phyloP scores from a whole-genome alignment of 2,329 filamentous ascomycete genomes.

The Colletotrichum sp. region DNA sequence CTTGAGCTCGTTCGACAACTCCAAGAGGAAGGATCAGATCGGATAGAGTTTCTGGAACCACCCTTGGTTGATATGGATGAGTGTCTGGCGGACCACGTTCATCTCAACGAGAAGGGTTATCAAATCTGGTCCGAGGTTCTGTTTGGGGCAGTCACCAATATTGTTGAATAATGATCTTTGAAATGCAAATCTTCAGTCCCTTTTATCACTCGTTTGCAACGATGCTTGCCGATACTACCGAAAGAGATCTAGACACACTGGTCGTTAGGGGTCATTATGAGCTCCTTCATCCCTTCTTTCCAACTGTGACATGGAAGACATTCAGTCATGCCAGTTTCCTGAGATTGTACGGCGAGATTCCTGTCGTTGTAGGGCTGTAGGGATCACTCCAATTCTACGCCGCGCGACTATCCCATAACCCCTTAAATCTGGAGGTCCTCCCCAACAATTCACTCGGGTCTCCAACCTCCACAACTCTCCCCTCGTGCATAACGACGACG shows the following conservation, averaged over 20 bases:
- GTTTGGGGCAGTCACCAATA: not conserved
- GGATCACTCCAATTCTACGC: not conserved
- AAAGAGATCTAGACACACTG: not conserved
- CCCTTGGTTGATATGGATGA: not conserved
- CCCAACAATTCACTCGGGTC: constrained; percentile 27
- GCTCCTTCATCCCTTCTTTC: not conserved
- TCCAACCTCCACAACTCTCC: constrained; percentile 29
- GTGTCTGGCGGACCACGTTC: not conserved
- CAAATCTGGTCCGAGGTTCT: not conserved
- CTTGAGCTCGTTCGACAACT: not conserved
- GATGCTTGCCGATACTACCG: not conserved
- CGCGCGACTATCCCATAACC: constrained; percentile 23
- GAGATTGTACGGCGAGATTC: not conserved
- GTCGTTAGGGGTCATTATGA: not conserved
- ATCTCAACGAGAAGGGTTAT: not conserved
- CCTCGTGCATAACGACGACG: constrained; percentile 32
- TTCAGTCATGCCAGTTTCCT: not conserved
- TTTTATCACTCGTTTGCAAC: not conserved
- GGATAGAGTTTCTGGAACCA: not conserved
- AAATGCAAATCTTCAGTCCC: not conserved
- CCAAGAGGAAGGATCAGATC: not conserved
- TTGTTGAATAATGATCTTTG: not conserved
- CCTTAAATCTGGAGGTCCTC: constrained; percentile 25
- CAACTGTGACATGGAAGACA: not conserved
- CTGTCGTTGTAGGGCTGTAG: not conserved